phyloP scores from a whole-genome alignment of 805 yeast genomes.

The Yarrowia osloensis region DNA sequence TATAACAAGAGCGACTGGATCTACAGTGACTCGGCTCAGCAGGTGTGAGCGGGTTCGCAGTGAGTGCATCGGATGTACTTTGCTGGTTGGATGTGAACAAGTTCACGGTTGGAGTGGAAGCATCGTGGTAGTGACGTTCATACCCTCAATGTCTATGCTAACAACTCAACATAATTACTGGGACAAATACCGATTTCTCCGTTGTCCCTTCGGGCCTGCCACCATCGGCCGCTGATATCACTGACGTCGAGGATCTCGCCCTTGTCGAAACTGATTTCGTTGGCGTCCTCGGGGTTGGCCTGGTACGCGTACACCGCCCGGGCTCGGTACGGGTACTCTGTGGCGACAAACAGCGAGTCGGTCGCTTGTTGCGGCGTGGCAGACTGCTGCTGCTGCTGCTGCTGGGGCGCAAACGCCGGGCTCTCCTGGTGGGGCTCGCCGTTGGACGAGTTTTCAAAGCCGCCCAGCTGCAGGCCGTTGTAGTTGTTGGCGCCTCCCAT shows the following conservation, averaged over 20 bases:
- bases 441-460: constrained; percentile 44
- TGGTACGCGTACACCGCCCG: constrained; percentile 82
- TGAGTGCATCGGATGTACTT: neutral
- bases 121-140: too few relatives aligned
- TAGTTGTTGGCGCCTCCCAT: constrained; percentile 1
- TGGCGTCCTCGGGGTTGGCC: constrained; percentile 90
- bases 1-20: constrained; percentile 9
- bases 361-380: neutral
- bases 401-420: constrained; percentile 3
- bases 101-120: neutral
- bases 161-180: constrained; percentile 81
- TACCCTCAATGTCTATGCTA: neutral
- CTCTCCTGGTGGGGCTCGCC: neutral
- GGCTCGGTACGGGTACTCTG: constrained; percentile 78
- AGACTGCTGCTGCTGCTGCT: neutral
- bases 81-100: neutral
- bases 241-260: constrained; percentile 91
- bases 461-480: constrained; percentile 38
- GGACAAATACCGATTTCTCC: constrained; percentile 98
- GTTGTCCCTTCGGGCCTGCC: constrained; percentile 89
- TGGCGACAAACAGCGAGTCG: constrained; percentile 38
- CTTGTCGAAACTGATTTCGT: constrained; percentile 85
- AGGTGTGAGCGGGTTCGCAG: constrained; percentile 1
- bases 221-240: constrained; percentile 96
- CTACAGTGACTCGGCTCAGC: constrained; percentile 4